phyloP scores from a whole-genome alignment of 768 basidiomycete species.

The Nevesoporus exiguus region DNA sequence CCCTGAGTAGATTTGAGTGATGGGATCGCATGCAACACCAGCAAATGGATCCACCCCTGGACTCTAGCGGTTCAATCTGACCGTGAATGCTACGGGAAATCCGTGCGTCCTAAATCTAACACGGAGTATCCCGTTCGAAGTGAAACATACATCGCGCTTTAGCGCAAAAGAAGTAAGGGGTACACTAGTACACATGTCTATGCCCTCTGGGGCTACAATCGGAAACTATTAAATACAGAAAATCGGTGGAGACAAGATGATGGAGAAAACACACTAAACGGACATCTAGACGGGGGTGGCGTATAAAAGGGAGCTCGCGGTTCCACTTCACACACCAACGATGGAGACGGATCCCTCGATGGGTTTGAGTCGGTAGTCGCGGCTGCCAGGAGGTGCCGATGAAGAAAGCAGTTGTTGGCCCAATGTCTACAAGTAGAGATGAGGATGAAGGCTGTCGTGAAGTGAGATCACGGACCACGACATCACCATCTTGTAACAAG shows the following conservation, averaged over 20 bases:
- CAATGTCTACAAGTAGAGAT: conserved; percentile 34
- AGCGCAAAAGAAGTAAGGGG: not conserved
- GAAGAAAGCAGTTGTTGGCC: conserved; percentile 40
- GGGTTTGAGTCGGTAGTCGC: conserved; percentile 45
- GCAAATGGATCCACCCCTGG: not conserved
- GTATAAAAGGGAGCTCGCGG: not conserved
- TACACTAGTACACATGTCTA: conserved; percentile 1
- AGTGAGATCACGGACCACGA: conserved; percentile 35
- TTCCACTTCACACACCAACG: conserved; percentile 26
- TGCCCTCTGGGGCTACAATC: not conserved
- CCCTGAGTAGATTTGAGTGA: not conserved
- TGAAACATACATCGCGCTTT: not conserved
- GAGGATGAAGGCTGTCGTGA: not conserved
- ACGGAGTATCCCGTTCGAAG: not conserved
- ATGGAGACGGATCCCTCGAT: conserved; percentile 41
- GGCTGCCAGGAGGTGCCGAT: conserved; percentile 36
- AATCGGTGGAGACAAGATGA: not conserved
- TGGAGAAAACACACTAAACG: not conserved
- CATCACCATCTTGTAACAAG: conserved; percentile 40
- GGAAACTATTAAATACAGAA: conserved; percentile 4
- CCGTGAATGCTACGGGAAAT: not conserved
- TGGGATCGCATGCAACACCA: not conserved
- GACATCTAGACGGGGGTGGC: conserved; percentile 1
- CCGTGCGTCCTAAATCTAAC: not conserved
- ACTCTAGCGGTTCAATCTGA: not conserved